These are phyloP conservation scores for Epichloe typhina DNA, from an alignment of 2,329 filamentous ascomycete genomes.

Conservation along the genomic window DNA sequence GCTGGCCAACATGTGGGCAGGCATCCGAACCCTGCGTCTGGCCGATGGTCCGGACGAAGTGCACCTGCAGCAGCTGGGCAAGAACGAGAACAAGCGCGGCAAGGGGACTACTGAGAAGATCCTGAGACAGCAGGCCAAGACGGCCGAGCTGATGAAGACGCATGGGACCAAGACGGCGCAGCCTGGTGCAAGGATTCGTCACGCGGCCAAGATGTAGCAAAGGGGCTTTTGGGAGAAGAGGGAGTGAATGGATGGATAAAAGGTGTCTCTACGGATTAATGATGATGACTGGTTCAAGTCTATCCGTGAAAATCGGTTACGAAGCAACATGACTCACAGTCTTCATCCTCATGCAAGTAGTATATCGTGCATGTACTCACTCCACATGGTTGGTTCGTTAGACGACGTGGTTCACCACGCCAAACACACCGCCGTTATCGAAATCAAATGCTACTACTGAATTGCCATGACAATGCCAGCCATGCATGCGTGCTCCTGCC, in stretches of 20 bases:
- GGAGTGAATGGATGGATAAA: not conserved
- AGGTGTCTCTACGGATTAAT: not conserved
- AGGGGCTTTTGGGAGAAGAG: too few relatives aligned
- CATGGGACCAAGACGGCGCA: constrained; percentile 35
- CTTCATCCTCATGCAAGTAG: too few relatives aligned
- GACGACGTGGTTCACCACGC: not conserved
- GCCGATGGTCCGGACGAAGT: constrained; percentile 97
- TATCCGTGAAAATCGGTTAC: not conserved
- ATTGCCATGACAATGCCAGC: not conserved
- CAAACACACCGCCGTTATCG: constrained; percentile 4
- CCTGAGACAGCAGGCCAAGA: constrained; percentile 48
- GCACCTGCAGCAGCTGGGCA: constrained; percentile 68
- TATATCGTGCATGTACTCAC: too few relatives aligned
- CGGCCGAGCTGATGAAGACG: constrained; percentile 50
- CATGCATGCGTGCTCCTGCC: not conserved
- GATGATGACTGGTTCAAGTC: too few relatives aligned
- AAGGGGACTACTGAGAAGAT: constrained; percentile 48
- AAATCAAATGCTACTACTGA: not conserved
- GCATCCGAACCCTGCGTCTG: constrained; percentile 68
- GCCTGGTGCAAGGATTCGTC: constrained; percentile 38
- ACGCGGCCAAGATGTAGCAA: constrained; percentile 31
- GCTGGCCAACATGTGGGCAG: constrained; percentile 69
- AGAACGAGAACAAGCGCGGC: constrained; percentile 65
- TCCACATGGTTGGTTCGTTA: too few relatives aligned
- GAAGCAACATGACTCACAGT: not conserved